Base-by-base conservation (phyloP, 176 grass and related monocot genomes). In the Oryza coarctata region DNA sequence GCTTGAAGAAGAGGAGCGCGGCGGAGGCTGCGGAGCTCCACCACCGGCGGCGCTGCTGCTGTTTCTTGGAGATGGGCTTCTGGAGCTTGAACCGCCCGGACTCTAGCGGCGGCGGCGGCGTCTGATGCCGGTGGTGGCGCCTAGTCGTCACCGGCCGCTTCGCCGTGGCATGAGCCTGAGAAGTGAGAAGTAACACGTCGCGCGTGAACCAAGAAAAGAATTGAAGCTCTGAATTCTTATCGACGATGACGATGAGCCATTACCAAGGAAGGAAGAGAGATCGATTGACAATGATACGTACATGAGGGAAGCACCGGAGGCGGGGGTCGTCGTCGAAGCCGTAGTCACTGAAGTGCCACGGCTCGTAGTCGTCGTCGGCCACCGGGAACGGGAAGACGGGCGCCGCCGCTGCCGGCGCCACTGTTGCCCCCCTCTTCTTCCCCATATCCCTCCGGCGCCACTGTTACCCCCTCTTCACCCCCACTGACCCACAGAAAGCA, bases 21-120 rank as follows among this genome's bases (percentile, higher is more conserved):
- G 79, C 63, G 12, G 86, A 88, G 50, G 82, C 87, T 7, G 86
- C 84, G 45, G 83, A 86, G 62, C 71, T 87, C 92, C 89, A 94
- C 92, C 92, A 91, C 18, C 86, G 57, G 38, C 83, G 82, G 15
- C 81, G 69, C 22, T 44, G 71, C 76, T 63, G 80, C 29, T 75
- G 61, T 45, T 81, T 86, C 83, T 84, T 90, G 44, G 86, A 81
- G 13, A 91, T 89, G 68, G 80, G 68, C 63, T 89, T 91, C 81
- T 89, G 84, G 55, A 85, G 67, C 50, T 91, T 91, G 76, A 84
- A 84, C 75, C 72, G 92, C 38, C 65, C 50, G 9, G 65, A 73
- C 3, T 91, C 92, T 17, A 82, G 50, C 65, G 72, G 40, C 67
- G 70, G 67, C 14, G 40, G 20, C 9, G 26, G 20, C 9, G 26